Conservation (phyloP, 768 basidiomycete species). For the Pulveroboletus sp. region DNA sequence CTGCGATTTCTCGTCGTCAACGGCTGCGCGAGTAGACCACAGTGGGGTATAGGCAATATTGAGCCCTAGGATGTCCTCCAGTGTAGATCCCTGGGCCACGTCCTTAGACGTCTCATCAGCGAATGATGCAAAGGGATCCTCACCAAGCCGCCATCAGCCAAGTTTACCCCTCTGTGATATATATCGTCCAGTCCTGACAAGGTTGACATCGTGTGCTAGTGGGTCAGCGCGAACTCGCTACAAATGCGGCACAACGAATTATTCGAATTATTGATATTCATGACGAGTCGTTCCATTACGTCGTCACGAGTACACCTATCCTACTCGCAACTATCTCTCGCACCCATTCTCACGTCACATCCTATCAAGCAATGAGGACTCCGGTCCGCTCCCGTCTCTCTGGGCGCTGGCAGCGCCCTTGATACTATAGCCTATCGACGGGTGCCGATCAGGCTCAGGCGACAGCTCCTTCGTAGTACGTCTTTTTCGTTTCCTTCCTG, state of each 20-base stretch:
- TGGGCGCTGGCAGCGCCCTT: conserved; percentile 46
- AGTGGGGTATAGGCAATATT: conserved; percentile 51
- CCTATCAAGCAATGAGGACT: conserved; percentile 35
- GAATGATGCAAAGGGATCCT: background rate
- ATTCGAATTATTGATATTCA: no score
- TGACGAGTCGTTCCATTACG: conserved; percentile 6
- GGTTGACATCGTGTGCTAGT: background rate
- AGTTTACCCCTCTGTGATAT: conserved; percentile 12
- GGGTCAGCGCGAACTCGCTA: background rate
- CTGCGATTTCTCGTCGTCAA: conserved; percentile 42
- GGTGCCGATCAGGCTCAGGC: conserved; percentile 31
- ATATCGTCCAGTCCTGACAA: conserved; percentile 2
- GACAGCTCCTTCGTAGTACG: conserved; percentile 19
- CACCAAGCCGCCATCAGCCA: conserved; percentile 34
- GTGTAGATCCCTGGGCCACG: conserved; percentile 51
- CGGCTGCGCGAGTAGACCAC: conserved; percentile 67
- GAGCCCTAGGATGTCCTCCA: conserved; percentile 47
- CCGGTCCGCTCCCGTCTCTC: conserved; percentile 15
- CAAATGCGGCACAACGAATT: no score
- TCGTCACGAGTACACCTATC: conserved; percentile 16
- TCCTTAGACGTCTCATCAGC: background rate
- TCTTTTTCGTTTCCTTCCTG: conserved; percentile 18
- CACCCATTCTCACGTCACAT: conserved; percentile 23
- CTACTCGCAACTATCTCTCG: conserved; percentile 26
- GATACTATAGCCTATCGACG: conserved; percentile 46